Evolutionary conservation across 805 yeast genomes (phyloP).

Genomic region (Lipomyces anomalus): DNA sequence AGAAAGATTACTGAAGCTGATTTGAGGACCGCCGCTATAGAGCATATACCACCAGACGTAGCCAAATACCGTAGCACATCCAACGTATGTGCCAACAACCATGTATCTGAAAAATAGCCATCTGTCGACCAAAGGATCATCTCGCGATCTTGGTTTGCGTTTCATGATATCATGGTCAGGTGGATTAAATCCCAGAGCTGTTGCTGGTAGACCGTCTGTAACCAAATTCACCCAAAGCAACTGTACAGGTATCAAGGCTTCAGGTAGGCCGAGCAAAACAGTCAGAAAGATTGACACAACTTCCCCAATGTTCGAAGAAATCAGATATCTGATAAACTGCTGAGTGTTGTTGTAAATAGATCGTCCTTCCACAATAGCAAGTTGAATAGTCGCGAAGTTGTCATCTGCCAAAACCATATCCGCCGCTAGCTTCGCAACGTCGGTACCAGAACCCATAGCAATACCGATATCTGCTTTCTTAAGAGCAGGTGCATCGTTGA

Average conservation of each 20-base stretch:
- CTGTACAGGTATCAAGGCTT: slow-evolving; percentile 52
- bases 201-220: slow-evolving; percentile 56
- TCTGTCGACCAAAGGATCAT: slow-evolving; percentile 37
- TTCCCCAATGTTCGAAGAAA: slow-evolving; percentile 53
- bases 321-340: slow-evolving; percentile 40
- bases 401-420: slow-evolving; percentile 52
- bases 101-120: slow-evolving; percentile 39
- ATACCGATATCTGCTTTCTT: slow-evolving; percentile 59
- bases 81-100: slow-evolving; percentile 39
- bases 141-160: slow-evolving; percentile 36
- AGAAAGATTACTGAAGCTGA: slow-evolving; percentile 33
- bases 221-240: slow-evolving; percentile 53
- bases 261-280: slow-evolving; percentile 49
- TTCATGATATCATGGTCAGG: slow-evolving; percentile 38
- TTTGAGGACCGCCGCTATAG: slow-evolving; percentile 36
- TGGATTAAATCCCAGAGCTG: slow-evolving; percentile 49
- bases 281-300: slow-evolving; percentile 53
- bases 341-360: slow-evolving; percentile 41
- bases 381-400: slow-evolving; percentile 52
- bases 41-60: slow-evolving; percentile 39
- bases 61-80: slow-evolving; percentile 40
- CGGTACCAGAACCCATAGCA: slow-evolving; percentile 60
- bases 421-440: slow-evolving; percentile 55
- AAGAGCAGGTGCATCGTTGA: slow-evolving; percentile 59
- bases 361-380: slow-evolving; percentile 53